phyloP scores from a whole-genome alignment of 2,329 filamentous ascomycete species.

The Venturiaceae sp. region DNA sequence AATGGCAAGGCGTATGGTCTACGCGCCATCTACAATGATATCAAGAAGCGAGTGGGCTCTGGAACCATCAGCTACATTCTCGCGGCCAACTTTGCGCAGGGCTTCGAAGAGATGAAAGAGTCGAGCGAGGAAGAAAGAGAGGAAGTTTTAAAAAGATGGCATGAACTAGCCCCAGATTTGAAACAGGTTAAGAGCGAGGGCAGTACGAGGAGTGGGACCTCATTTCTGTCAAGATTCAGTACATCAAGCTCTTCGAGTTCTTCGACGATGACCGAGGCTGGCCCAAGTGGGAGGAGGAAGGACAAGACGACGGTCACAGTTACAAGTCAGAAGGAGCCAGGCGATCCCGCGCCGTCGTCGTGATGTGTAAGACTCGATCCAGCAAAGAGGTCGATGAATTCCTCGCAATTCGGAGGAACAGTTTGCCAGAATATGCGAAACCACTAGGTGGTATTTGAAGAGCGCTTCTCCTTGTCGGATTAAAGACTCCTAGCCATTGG shows the following conservation, averaged over 20 bases:
- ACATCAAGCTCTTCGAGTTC: neutral
- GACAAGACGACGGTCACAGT: no score
- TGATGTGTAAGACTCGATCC: no score
- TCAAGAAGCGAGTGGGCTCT: slow-evolving; percentile 14
- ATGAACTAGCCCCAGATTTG: slow-evolving; percentile 12
- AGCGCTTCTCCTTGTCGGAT: no score
- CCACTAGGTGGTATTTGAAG: no score
- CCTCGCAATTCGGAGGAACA: no score
- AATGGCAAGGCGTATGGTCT: slow-evolving; percentile 13
- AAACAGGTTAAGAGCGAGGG: neutral
- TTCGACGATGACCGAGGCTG: no score
- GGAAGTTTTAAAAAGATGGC: slow-evolving; percentile 16
- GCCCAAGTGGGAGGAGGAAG: no score
- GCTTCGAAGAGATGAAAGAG: slow-evolving; percentile 15
- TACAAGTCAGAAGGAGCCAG: no score
- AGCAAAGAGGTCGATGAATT: no score
- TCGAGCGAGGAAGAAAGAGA: slow-evolving; percentile 15
- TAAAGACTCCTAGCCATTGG: no score
- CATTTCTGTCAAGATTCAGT: neutral
- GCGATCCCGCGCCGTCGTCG: no score
- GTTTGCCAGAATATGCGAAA: no score
- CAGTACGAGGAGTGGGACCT: neutral
- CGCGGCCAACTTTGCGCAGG: slow-evolving; percentile 16
- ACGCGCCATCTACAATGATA: slow-evolving; percentile 15
- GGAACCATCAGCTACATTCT: slow-evolving; percentile 19